Evolutionary conservation across 257 asterid genomes (phyloP).

Genomic region (Scutellaria galericulata): DNA sequence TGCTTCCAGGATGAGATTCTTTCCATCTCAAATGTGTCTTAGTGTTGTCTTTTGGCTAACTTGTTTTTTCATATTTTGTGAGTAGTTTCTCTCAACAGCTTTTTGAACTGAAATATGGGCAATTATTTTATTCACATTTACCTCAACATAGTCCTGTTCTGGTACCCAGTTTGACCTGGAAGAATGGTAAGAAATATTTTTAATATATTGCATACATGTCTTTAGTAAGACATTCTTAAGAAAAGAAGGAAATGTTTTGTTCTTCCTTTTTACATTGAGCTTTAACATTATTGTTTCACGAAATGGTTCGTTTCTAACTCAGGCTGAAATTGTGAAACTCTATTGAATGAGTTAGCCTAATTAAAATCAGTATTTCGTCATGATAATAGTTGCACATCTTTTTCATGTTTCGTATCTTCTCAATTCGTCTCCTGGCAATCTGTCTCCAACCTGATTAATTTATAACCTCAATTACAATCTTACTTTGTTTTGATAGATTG

Average conservation of each 20-base stretch:
- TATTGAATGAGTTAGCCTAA: background rate
- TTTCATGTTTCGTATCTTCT: background rate
- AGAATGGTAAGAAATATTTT: background rate
- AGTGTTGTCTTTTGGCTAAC: background rate
- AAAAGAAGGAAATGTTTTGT: no score
- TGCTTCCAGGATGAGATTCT: background rate
- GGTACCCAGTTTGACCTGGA: background rate
- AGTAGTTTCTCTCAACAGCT: background rate
- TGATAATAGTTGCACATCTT: background rate
- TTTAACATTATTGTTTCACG: no score
- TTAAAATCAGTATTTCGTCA: background rate
- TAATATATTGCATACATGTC: no score
- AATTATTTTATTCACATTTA: background rate
- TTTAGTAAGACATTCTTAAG: background rate
- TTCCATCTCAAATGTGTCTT: constrained; percentile 12
- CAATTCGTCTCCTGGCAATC: no score
- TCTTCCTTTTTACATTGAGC: no score
- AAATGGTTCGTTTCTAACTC: background rate
- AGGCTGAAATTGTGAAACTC: background rate
- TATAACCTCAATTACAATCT: no score
- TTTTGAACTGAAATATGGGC: background rate
- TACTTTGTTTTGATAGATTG: no score
- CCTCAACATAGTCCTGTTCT: background rate
- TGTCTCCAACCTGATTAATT: no score
- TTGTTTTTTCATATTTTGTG: background rate